Conservation (phyloP, 2,329 filamentous ascomycete genomes). For the Pseudogymnoascus sp. region DNA sequence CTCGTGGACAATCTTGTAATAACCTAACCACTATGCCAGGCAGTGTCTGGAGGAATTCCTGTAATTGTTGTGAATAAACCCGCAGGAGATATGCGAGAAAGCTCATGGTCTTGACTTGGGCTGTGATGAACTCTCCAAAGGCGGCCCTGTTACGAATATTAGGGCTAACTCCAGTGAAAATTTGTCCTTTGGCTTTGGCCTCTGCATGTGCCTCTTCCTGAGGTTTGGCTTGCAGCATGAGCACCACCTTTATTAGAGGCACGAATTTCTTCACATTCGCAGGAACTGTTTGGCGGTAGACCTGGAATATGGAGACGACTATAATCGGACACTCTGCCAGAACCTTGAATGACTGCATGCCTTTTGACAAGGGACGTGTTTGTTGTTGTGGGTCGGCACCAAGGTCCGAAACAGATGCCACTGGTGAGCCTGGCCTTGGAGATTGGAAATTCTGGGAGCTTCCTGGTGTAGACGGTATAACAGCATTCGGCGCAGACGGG, state of each 20-base stretch:
- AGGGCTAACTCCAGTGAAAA: constrained; percentile 88
- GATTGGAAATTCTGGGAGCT: constrained; percentile 70
- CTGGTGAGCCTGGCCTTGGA: constrained; percentile 82
- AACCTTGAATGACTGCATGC: constrained; percentile 99
- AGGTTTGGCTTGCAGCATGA: constrained; percentile 82
- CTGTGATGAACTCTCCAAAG: constrained; percentile 95
- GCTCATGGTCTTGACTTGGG: constrained; percentile 99
- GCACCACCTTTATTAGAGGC: constrained; percentile 83
- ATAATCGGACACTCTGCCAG: constrained; percentile 97
- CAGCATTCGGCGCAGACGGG: constrained; percentile 44
- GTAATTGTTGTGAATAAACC: constrained; percentile 78
- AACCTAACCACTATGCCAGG: constrained; percentile 86
- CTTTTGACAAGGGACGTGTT: constrained; percentile 73
- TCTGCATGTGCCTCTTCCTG: constrained; percentile 89
- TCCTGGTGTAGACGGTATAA: constrained; percentile 59
- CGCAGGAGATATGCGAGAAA: constrained; percentile 89
- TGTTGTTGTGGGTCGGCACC: constrained; percentile 76
- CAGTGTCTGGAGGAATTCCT: constrained; percentile 78
- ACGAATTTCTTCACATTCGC: constrained; percentile 89
- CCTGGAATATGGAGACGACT: constrained; percentile 95
- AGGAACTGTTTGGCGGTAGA: constrained; percentile 71
- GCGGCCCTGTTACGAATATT: constrained; percentile 89
- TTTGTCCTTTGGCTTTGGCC: constrained; percentile 67
- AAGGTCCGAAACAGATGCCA: constrained; percentile 72
- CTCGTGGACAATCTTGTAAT: constrained; percentile 86